These are phyloP conservation scores for Paecilomyces fulvus DNA, from an alignment of 2,329 filamentous ascomycete species.

Conservation along the genomic window DNA sequence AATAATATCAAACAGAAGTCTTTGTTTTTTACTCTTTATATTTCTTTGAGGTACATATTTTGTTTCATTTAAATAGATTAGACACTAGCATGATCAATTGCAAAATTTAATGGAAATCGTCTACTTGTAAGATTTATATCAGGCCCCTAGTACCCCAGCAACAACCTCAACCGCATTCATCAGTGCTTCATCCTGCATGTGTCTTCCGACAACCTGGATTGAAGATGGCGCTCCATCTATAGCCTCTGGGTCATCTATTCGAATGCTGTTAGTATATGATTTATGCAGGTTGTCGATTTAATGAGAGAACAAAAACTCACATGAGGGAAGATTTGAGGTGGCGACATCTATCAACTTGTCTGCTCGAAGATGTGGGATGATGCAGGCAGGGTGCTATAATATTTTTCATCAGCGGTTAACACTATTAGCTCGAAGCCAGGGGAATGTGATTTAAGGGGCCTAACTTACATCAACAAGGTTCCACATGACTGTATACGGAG, in stretches of 20 bases:
- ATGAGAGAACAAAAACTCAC: background rate
- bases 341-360: slow-evolving; percentile 1
- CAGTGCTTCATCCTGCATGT: background rate
- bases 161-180: background rate
- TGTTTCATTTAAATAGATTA: too few relatives aligned
- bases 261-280: background rate
- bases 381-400: slow-evolving; percentile 2
- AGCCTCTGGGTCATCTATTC: slow-evolving; percentile 1
- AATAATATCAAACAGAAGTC: too few relatives aligned
- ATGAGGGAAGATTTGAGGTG: slow-evolving; percentile 2
- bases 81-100: too few relatives aligned
- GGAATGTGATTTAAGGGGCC: background rate
- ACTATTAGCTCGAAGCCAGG: background rate
- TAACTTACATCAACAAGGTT: slow-evolving; percentile 43
- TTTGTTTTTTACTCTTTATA: too few relatives aligned
- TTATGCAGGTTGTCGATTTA: background rate
- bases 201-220: slow-evolving; percentile 2
- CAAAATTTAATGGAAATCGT: too few relatives aligned
- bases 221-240: slow-evolving; percentile 1
- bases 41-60: too few relatives aligned
- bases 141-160: background rate
- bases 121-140: too few relatives aligned
- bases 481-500: slow-evolving; percentile 33
- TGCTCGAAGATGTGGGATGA: slow-evolving; percentile 1
- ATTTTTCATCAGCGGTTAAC: background rate